Evolutionary conservation across 2,329 filamentous ascomycete species (phyloP).

Genomic region (Calonectria multiphialidica): DNA sequence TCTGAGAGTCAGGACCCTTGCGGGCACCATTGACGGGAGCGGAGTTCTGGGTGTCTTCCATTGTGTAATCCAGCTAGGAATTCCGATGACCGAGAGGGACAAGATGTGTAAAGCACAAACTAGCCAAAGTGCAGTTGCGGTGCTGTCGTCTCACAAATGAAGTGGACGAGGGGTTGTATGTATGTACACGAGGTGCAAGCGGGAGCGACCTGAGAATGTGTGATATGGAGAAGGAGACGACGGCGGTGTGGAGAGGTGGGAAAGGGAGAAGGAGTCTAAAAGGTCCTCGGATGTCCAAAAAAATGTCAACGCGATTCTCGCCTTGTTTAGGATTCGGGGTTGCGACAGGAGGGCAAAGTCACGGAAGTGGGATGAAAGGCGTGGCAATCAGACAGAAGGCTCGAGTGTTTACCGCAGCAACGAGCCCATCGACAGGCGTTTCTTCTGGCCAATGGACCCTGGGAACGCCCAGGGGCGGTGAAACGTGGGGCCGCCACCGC

Average conservation of each 20-base stretch:
- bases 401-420: slow-evolving; percentile 50
- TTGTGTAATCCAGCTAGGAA: slow-evolving; percentile 57
- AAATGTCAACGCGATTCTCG: neutral
- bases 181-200: slow-evolving; percentile 26
- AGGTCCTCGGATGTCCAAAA: neutral
- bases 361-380: slow-evolving; percentile 26
- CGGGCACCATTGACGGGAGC: slow-evolving; percentile 71
- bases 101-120: slow-evolving; percentile 2
- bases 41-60: slow-evolving; percentile 74
- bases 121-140: neutral
- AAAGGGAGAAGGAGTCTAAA: slow-evolving; percentile 5
- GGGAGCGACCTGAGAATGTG: neutral
- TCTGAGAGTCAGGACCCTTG: slow-evolving; percentile 75
- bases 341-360: slow-evolving; percentile 1
- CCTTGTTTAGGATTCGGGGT: slow-evolving; percentile 12
- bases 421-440: slow-evolving; percentile 35
- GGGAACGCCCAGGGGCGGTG: slow-evolving; percentile 26
- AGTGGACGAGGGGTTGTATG: slow-evolving; percentile 14
- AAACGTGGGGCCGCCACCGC: slow-evolving; percentile 35
- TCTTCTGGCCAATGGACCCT: slow-evolving; percentile 36
- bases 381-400: slow-evolving; percentile 20
- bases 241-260: slow-evolving; percentile 24
- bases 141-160: neutral
- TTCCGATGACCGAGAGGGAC: slow-evolving; percentile 14
- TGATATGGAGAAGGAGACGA: slow-evolving; percentile 19